phyloP scores from a whole-genome alignment of 495 filamentous ascomycete species.

The Aspergillus baeticus region DNA sequence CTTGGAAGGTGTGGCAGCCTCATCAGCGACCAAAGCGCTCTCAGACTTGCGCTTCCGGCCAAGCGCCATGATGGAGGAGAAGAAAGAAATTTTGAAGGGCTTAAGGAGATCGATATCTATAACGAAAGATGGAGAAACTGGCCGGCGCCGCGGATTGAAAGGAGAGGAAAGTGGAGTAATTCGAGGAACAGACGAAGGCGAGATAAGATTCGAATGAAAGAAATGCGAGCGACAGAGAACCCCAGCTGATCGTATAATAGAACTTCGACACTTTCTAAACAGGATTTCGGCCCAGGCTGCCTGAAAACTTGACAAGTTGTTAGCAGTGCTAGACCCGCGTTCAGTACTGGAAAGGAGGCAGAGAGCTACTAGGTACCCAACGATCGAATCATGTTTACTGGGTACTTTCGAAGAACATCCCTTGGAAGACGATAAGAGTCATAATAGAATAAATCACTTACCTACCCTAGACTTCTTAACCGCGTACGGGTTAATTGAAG shows the following conservation, averaged over 20 bases:
- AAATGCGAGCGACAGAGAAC: background rate
- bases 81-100: conserved; percentile 1
- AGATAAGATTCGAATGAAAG: background rate
- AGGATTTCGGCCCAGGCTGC: background rate
- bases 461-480: background rate
- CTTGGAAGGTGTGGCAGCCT: conserved; percentile 24
- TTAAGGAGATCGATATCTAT: conserved; percentile 4
- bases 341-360: background rate
- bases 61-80: conserved; percentile 21
- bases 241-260: background rate
- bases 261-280: background rate
- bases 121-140: conserved; percentile 3
- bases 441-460: too few relatives aligned
- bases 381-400: background rate
- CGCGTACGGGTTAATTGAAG: conserved; percentile 1
- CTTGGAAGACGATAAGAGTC: too few relatives aligned
- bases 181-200: background rate
- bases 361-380: background rate
- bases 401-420: too few relatives aligned
- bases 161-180: background rate
- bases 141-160: conserved; percentile 4
- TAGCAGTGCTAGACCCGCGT: background rate
- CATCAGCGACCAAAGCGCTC: conserved; percentile 20
- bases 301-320: background rate
- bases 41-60: conserved; percentile 31